phyloP scores from a whole-genome alignment of 208 protist genomes.

The Trichomonas tenax region DNA sequence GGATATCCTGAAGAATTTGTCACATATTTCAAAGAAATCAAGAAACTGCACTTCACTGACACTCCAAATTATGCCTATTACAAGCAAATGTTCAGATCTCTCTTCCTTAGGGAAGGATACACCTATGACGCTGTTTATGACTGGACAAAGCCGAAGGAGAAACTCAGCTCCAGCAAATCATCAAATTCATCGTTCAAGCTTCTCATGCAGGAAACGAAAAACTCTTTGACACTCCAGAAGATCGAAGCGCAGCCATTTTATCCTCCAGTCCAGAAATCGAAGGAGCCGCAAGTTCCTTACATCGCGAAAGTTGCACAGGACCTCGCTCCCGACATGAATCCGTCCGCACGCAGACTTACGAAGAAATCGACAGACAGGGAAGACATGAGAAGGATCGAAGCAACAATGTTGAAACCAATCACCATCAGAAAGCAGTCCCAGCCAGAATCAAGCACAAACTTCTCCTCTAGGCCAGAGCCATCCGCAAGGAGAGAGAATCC shows the following conservation, averaged over 20 bases:
- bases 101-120: neutral
- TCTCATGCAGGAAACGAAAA: neutral
- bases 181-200: neutral
- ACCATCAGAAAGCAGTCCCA: neutral
- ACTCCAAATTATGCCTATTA: neutral
- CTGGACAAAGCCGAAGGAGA: neutral
- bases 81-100: neutral
- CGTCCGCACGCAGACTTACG: neutral
- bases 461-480: neutral
- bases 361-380: neutral
- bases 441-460: neutral
- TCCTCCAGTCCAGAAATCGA: neutral
- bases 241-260: neutral
- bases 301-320: neutral
- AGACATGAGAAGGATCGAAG: neutral
- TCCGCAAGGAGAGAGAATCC: neutral
- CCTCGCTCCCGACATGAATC: neutral
- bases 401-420: neutral
- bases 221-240: neutral
- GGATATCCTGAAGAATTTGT: conserved; percentile 65
- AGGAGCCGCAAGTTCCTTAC: neutral
- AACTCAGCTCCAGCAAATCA: neutral
- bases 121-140: neutral
- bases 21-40: neutral
- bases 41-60: neutral